Conservation (phyloP, 1,284 basidiomycete genomes). For the Stereum hirsutum region DNA sequence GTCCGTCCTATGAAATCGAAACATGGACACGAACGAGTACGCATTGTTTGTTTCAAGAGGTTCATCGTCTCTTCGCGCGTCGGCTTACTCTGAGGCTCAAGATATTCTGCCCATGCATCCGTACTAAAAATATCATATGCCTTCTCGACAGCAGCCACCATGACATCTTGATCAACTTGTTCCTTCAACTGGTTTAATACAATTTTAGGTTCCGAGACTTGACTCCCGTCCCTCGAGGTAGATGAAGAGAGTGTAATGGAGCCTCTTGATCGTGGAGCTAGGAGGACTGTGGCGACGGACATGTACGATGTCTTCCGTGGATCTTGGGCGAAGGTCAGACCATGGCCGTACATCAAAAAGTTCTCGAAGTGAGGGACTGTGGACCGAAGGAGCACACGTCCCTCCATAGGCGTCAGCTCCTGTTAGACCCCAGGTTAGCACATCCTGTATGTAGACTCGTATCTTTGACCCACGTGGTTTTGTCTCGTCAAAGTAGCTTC, state of each 20-base stretch:
- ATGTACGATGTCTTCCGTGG: conserved; percentile 1
- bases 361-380: conserved; percentile 1
- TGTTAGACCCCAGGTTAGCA: background rate
- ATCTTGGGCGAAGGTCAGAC: background rate
- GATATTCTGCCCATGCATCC: background rate
- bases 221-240: background rate
- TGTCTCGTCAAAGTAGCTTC: too few relatives aligned
- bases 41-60: background rate
- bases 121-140: background rate
- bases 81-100: background rate
- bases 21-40: background rate
- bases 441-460: background rate
- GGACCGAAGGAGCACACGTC: background rate
- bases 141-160: background rate
- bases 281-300: conserved; percentile 1
- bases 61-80: background rate
- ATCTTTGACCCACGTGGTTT: too few relatives aligned
- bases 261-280: background rate
- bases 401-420: background rate
- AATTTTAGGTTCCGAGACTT: background rate
- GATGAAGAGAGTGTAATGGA: background rate
- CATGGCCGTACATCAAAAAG: background rate
- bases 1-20: background rate
- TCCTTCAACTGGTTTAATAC: background rate
- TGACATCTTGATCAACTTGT: background rate